These are phyloP conservation scores for Rutstroemia sp. DNA, from an alignment of 2,329 filamentous ascomycete genomes.

Conservation along the genomic window DNA sequence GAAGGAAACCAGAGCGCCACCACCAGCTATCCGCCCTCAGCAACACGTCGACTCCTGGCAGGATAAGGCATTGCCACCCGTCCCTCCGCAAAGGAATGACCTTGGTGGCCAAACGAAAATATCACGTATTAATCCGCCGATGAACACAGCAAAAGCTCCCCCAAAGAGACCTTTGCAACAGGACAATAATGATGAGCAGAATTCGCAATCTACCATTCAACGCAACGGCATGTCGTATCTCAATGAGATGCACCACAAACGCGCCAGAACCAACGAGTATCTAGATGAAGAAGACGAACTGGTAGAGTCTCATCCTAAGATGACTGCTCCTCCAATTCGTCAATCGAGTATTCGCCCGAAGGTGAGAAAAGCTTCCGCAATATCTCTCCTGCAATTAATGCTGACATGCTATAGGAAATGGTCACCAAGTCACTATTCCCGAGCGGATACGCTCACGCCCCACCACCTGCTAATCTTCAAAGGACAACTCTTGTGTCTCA, in stretches of 20 bases:
- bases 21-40: constrained; percentile 50
- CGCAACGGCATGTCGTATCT: constrained; percentile 54
- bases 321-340: constrained; percentile 79
- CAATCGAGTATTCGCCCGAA: constrained; percentile 58
- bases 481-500: constrained; percentile 60
- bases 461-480: constrained; percentile 34
- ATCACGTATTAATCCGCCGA: constrained; percentile 48
- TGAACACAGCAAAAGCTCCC: constrained; percentile 60
- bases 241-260: constrained; percentile 59
- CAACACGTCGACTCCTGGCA: constrained; percentile 32
- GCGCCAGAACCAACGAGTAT: constrained; percentile 69
- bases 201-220: constrained; percentile 38
- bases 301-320: constrained; percentile 50
- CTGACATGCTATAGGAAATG: constrained; percentile 46
- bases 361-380: constrained; percentile 30
- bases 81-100: constrained; percentile 22
- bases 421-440: constrained; percentile 53
- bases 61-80: constrained; percentile 27
- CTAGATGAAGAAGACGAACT: constrained; percentile 57
- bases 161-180: constrained; percentile 68
- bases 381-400: constrained; percentile 1
- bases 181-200: constrained; percentile 49
- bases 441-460: constrained; percentile 53
- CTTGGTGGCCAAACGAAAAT: constrained; percentile 29
- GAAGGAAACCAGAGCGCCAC: constrained; percentile 56